These are phyloP conservation scores for Pyrenula aspistea DNA, from an alignment of 495 filamentous ascomycete genomes.

Conservation along the genomic window DNA sequence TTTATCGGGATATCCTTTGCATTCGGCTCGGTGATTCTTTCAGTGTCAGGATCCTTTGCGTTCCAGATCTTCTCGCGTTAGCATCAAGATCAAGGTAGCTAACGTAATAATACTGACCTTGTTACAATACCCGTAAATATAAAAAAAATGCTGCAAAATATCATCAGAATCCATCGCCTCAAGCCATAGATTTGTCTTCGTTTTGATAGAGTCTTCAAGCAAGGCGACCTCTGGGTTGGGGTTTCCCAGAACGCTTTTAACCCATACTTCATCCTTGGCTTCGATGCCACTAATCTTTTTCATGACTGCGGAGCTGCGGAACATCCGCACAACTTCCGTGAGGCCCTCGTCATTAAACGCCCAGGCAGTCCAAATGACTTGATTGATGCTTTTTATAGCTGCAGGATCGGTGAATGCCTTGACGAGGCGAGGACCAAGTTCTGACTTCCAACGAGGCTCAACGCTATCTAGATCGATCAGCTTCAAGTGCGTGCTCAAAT, in stretches of 20 bases:
- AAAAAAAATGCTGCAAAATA: too few species aligned
- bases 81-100: too few species aligned
- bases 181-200: conserved; percentile 12
- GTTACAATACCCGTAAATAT: too few species aligned
- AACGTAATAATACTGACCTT: too few species aligned
- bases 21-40: too few species aligned
- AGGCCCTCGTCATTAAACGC: conserved; percentile 16
- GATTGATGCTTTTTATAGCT: conserved; percentile 21
- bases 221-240: conserved; percentile 9
- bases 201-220: conserved; percentile 5
- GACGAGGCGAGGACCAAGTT: conserved; percentile 19
- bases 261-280: conserved; percentile 4
- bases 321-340: conserved; percentile 17
- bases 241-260: conserved; percentile 8
- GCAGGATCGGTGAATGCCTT: conserved; percentile 18
- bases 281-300: conserved; percentile 13
- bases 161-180: conserved; percentile 4
- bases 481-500: conserved; percentile 19
- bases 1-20: too few species aligned
- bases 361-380: conserved; percentile 22
- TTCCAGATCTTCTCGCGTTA: too few species aligned
- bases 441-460: conserved; percentile 18
- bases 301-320: conserved; percentile 21
- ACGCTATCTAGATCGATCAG: conserved; percentile 21
- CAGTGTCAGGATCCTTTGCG: too few species aligned